phyloP scores from a whole-genome alignment of 2,329 filamentous ascomycete genomes.

The Dryadomyces quercus-mongolicae region DNA sequence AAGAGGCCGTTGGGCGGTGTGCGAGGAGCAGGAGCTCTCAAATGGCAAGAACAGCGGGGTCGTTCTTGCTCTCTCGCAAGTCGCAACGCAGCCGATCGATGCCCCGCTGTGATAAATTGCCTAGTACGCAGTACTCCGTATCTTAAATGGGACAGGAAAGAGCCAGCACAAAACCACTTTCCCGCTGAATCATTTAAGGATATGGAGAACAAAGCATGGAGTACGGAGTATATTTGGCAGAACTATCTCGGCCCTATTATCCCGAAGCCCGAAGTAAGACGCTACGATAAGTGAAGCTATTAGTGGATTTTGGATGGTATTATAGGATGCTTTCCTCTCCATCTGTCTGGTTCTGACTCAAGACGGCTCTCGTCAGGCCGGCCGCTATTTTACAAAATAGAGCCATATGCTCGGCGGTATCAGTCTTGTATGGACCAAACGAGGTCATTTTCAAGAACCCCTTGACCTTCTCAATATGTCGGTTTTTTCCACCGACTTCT shows the following conservation, averaged over 20 bases:
- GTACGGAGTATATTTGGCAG: background rate
- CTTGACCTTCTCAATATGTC: background rate
- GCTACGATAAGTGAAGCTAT: background rate
- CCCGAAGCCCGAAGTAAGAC: background rate
- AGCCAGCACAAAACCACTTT: too few species aligned
- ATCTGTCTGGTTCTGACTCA: background rate
- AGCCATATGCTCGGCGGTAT: background rate
- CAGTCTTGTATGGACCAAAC: background rate
- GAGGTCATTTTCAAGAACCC: background rate
- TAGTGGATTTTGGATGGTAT: too few species aligned
- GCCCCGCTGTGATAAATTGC: background rate
- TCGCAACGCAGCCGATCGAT: background rate
- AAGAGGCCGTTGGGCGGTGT: background rate
- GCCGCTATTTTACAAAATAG: background rate
- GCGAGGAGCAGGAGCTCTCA: background rate
- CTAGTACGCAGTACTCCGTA: too few species aligned
- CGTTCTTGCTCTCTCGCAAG: background rate
- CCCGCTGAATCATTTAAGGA: too few species aligned
- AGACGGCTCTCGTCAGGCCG: background rate
- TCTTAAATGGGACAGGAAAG: too few species aligned
- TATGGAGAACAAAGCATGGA: too few species aligned
- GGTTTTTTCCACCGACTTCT: too few species aligned
- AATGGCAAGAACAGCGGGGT: conserved; percentile 1
- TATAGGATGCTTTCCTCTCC: too few species aligned
- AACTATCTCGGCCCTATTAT: background rate